These are phyloP conservation scores for Rosa hybrid DNA, from an alignment of 331 rosid genomes.

Conservation along the genomic window DNA sequence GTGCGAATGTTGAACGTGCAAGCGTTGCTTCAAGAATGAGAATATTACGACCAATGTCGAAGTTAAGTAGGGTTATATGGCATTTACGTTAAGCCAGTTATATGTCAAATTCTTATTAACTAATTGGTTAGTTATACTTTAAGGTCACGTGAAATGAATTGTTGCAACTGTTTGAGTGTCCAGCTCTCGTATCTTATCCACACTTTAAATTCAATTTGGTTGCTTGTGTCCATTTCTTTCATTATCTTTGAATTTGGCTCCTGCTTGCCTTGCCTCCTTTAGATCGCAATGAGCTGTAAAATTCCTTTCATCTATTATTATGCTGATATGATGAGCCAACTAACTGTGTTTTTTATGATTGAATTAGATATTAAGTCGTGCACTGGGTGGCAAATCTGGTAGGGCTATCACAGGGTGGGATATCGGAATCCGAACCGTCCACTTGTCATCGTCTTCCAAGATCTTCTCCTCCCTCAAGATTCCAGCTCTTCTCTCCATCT, in stretches of 20 bases:
- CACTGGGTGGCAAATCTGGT: constrained; percentile 81
- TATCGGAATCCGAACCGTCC: constrained; percentile 63
- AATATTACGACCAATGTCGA: neutral
- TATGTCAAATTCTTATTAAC: neutral
- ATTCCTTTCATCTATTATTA: neutral
- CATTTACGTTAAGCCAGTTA: neutral
- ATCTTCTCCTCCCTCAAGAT: constrained; percentile 46
- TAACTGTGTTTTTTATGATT: neutral
- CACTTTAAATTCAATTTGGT: neutral
- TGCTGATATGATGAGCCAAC: neutral
- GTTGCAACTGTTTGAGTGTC: neutral
- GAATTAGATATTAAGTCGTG: constrained; percentile 69
- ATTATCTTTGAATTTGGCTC: neutral
- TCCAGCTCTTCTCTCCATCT: constrained; percentile 60
- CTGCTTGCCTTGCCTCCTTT: neutral
- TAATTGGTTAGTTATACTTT: neutral
- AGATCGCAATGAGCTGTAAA: neutral
- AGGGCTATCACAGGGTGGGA: constrained; percentile 85
- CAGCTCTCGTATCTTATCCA: neutral
- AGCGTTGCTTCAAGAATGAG: neutral
- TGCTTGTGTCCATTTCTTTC: neutral
- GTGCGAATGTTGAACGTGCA: neutral
- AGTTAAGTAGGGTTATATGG: neutral
- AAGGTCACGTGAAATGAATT: neutral
- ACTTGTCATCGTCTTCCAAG: constrained; percentile 47